Evolutionary conservation across 1,139 yeast genomes (phyloP), one percentile per base, ranked within the genome.

Genomic region (Kodamaea alishanica): DNA sequence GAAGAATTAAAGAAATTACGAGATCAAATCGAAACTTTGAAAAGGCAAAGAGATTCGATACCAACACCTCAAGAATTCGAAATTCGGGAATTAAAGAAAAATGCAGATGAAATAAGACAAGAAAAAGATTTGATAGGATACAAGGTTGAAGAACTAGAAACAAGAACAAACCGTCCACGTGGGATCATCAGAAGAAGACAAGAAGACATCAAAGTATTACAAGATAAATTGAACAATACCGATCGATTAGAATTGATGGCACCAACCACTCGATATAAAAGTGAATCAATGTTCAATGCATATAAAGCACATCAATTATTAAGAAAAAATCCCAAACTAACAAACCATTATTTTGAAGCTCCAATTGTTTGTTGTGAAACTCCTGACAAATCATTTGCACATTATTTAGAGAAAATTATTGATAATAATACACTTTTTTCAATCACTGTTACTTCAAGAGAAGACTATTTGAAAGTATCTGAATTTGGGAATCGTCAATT

Each of bases 351-450:
- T 39, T 77, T 68, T 46, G 95, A 84, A 52, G 94, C 96, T 2
- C 94, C 97, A 0, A 65, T 81, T n/a, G 67, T 88, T 29, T 71
- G 85, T 0, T 69, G 94, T 33, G 69, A 75, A 15, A 76, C 81
- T 1, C 69, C 66, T 2, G 74, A 80, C 44, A 59, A 60, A 10
- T 54, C 53, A 5, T 73, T 72, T 51, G 85, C 82, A 1, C 65
- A 73, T 23, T 75, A 75, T 46, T 58, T 87, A 35, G 87, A 82
- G 39, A 71, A 76, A 38, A 67, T 80, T 8, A 70, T 86, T 8
- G 81, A 79, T 38, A 60, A 61, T 33, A 70, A 70, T 40, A 73
- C 83, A 6, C 61, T 79, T 35, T 61, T 76, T 39, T 79, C 96
- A 1, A 47, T 71, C 2, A 65, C 70, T 3, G 62, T 63, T 10